These are phyloP conservation scores for Prunus mume DNA, from an alignment of 306 rosid genomes.

Conservation along the genomic window DNA sequence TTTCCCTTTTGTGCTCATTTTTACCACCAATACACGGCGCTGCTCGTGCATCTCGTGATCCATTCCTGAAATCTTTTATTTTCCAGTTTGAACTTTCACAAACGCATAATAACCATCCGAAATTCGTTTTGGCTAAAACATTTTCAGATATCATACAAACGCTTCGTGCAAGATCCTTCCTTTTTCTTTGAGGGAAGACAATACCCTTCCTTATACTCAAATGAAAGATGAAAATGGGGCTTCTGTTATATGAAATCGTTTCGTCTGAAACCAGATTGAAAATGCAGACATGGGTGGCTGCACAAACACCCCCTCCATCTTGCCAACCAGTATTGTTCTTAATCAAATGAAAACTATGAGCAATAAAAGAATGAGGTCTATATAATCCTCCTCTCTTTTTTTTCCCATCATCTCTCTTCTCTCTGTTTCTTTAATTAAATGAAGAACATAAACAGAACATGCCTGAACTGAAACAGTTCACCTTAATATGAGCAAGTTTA, in stretches of 20 bases:
- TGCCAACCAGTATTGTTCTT: neutral
- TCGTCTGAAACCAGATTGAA: neutral
- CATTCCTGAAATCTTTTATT: neutral
- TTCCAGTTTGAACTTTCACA: neutral
- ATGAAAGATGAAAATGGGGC: too few species aligned
- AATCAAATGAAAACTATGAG: neutral
- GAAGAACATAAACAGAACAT: neutral
- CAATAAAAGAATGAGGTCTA: neutral
- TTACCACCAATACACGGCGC: too few species aligned
- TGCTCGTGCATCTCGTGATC: neutral
- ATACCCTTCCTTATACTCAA: too few species aligned
- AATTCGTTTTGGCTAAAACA: neutral
- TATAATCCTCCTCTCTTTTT: neutral
- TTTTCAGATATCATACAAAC: neutral
- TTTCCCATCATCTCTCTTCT: neutral
- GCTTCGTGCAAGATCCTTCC: neutral
- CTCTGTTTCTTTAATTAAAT: neutral
- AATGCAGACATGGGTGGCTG: neutral
- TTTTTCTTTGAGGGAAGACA: too few species aligned
- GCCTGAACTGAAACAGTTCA: constrained; percentile 1
- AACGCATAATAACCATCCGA: neutral
- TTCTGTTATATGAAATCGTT: too few species aligned
- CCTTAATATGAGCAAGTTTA: constrained; percentile 5
- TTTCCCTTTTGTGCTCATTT: neutral
- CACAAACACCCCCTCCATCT: too few species aligned